Percentiles rank a stretch among this genome's conserved stretches.
Evolutionary conservation across 257 asterid species (phyloP).

Genomic region (Solanum medicagineum): DNA sequence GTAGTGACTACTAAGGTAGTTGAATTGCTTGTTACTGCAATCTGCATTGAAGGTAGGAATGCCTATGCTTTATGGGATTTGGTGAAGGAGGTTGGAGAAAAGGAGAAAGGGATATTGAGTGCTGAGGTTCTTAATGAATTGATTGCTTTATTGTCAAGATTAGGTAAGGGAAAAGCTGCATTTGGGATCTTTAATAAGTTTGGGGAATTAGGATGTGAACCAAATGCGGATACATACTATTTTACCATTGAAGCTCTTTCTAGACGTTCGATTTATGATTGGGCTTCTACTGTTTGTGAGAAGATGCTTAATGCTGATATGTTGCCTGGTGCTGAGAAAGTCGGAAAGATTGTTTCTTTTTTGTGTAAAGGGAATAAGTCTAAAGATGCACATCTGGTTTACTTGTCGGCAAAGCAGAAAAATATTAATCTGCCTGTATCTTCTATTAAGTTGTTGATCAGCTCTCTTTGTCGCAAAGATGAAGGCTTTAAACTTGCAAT

Average conservation of each 20-base stretch:
- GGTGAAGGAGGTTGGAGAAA: conserved; percentile 40
- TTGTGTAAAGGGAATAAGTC: no score
- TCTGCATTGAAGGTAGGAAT: conserved; percentile 29
- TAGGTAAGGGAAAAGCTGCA: conserved; percentile 75
- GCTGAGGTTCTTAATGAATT: conserved; percentile 41
- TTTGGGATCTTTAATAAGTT: conserved; percentile 63
- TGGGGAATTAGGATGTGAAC: conserved; percentile 56
- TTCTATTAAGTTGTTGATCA: conserved; percentile 32
- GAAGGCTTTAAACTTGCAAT: conserved; percentile 51
- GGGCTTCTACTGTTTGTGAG: conserved; percentile 59
- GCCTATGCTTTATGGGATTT: conserved; percentile 71
- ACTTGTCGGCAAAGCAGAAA: conserved; percentile 55
- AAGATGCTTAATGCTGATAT: conserved; percentile 1
- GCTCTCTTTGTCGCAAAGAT: conserved; percentile 34
- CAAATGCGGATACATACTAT: conserved; percentile 55
- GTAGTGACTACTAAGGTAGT: conserved; percentile 16
- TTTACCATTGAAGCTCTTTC: conserved; percentile 64
- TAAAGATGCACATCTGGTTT: conserved; percentile 64
- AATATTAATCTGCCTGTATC: conserved; percentile 30
- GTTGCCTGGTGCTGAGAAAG: no score
- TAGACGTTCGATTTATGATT: conserved; percentile 41
- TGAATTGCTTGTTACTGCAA: conserved; percentile 33
- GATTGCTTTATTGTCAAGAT: conserved; percentile 40
- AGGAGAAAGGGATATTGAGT: conserved; percentile 41
- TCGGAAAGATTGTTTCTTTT: no score